Percentiles rank a stretch among this genome's conserved stretches.
Evolutionary conservation across 2,329 filamentous ascomycete species (phyloP).

Genomic region (Elsinoe australis): DNA sequence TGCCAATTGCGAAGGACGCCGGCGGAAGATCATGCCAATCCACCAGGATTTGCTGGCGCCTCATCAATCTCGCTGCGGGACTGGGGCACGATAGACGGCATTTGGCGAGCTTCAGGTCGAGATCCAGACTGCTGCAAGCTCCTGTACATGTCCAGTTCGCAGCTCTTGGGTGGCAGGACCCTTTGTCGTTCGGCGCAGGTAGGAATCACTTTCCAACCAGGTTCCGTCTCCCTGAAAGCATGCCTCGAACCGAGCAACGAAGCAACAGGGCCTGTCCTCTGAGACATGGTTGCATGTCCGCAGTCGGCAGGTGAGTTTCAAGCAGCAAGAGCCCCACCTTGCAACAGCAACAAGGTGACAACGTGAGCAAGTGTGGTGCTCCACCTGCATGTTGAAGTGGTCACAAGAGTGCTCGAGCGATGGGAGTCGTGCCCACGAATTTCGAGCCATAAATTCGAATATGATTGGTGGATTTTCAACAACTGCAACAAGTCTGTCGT

Average conservation of each 20-base stretch:
- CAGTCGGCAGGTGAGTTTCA: constrained; percentile 2
- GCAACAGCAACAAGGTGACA: neutral
- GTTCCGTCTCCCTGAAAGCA: neutral
- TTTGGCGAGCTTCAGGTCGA: constrained; percentile 2
- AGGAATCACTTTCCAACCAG: neutral
- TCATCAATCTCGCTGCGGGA: constrained; percentile 7
- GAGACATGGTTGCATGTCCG: constrained; percentile 6
- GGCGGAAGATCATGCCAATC: constrained; percentile 14
- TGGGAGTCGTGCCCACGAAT: no score
- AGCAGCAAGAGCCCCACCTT: constrained; percentile 2
- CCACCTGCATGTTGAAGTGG: neutral
- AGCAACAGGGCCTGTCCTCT: neutral
- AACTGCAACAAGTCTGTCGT: constrained; percentile 1
- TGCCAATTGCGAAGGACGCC: neutral
- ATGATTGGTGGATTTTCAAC: constrained; percentile 6
- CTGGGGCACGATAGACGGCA: neutral
- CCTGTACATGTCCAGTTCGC: neutral
- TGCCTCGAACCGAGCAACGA: constrained; percentile 1
- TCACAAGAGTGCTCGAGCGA: no score
- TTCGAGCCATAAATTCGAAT: no score
- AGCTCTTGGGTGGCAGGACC: constrained; percentile 3
- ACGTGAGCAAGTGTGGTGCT: no score
- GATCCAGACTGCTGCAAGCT: constrained; percentile 4
- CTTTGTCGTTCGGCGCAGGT: constrained; percentile 4
- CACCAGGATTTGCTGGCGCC: neutral